Percentiles rank a stretch among this genome's conserved stretches.
Conservation (phyloP, 2,329 filamentous ascomycete species). For the Claviceps cyperi region DNA sequence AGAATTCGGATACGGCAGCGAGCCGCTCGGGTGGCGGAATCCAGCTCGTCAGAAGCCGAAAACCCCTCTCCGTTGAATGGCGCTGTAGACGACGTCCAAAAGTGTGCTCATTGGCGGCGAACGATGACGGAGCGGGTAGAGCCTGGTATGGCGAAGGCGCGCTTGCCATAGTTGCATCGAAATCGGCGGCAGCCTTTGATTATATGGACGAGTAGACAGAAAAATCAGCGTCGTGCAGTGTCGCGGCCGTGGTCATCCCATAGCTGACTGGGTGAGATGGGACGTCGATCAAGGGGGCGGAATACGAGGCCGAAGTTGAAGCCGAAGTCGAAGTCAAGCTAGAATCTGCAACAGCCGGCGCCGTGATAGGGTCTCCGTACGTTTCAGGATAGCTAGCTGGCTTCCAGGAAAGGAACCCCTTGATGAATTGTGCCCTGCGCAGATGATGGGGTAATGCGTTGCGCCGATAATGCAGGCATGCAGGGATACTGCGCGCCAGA, state of each 20-base stretch:
- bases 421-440: background rate
- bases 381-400: background rate
- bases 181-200: conserved; percentile 4
- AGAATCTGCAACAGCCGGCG: background rate
- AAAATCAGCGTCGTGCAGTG: conserved; percentile 39
- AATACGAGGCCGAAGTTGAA: background rate
- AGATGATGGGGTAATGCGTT: background rate
- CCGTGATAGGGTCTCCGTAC: background rate
- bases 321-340: background rate
- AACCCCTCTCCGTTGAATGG: conserved; percentile 46
- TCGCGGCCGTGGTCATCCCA: conserved; percentile 37
- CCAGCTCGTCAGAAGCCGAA: conserved; percentile 37
- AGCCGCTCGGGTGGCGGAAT: conserved; percentile 33
- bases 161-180: conserved; percentile 9
- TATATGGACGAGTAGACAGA: conserved; percentile 22
- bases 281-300: conserved; percentile 3
- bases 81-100: conserved; percentile 62
- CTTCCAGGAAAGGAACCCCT: background rate
- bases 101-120: conserved; percentile 47
- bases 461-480: background rate
- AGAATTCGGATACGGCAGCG: conserved; percentile 52
- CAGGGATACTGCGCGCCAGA: background rate
- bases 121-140: conserved; percentile 34
- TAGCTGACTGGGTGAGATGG: conserved; percentile 17
- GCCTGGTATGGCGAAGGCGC: conserved; percentile 17